Base-by-base conservation (phyloP, 768 basidiomycete species). In the Candolleomyces aberdarensis region DNA sequence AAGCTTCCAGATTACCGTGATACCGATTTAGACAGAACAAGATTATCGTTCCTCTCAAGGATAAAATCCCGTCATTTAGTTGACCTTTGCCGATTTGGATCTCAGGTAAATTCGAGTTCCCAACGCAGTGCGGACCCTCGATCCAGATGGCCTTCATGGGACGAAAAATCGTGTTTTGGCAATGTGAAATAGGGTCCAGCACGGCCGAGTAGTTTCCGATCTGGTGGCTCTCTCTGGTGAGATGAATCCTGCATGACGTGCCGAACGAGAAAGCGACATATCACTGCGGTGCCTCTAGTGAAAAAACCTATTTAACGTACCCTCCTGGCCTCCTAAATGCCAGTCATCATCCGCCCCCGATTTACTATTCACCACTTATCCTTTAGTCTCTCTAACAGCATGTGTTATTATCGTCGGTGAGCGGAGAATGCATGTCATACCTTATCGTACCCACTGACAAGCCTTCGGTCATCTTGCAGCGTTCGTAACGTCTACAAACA, bases 321-420 rank as follows among this genome's bases (percentile, higher is more conserved):
- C 44, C 47, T 64, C 60, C 52, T 32, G 36, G 53, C 64, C 71
- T 73, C 74, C 74, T 69, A 71, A 68, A 60, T 59, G 31, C 60
- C 41, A 51, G 55, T 48, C 39, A 54, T 54, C 52, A 20, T 56
- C 57, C 59, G 54, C 58, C 62, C 57, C 47, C 65, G 58, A 52
- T 56, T 52, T 64, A 60, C 59, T 50, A 32, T 62, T 46, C 50
- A 44, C 22, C 49, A 19, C 17, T 22, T 41, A 13, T 19, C 44
- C 41, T 43, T 36, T 11, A 8, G 8, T 9, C 20, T 9, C 39
- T 29, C 44, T 15, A 57, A 19, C 46, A 65, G 62, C 59, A 86
- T 87, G 85, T 86, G 85, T 73, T 83, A 80, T 68, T 85, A 77
- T 75, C 80, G 85, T 67, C 78, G 82, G 85, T 85, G 64, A 75